These are phyloP conservation scores for Dichotomocladium elegans DNA, from an alignment of 371 early-diverging fungal genomes.

Conservation along the genomic window DNA sequence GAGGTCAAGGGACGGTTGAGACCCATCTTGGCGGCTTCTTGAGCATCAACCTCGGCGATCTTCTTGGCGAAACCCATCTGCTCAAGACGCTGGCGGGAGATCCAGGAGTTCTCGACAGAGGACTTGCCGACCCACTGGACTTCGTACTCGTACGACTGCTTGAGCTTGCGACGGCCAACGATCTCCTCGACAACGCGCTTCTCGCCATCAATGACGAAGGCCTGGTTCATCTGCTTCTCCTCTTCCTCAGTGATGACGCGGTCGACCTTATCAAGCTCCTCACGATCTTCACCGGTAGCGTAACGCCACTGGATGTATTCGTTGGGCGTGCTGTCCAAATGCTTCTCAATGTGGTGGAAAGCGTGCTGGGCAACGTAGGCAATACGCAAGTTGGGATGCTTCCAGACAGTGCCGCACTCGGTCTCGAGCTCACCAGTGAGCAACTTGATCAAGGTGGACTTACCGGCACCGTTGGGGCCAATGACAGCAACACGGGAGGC, in stretches of 20 bases:
- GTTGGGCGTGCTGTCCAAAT: conserved; percentile 77
- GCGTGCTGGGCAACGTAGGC: conserved; percentile 91
- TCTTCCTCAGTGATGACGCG: conserved; percentile 62
- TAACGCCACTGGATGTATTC: conserved; percentile 88
- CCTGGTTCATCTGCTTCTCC: conserved; percentile 61
- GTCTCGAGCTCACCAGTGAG: conserved; percentile 75
- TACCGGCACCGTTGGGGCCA: conserved; percentile 78
- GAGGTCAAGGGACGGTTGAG: conserved; percentile 62
- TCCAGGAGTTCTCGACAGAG: conserved; percentile 68
- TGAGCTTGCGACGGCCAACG: conserved; percentile 66
- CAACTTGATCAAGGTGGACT: conserved; percentile 81
- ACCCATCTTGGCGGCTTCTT: conserved; percentile 64
- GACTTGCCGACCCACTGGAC: conserved; percentile 58
- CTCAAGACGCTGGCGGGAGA: conserved; percentile 67
- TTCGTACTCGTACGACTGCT: conserved; percentile 69
- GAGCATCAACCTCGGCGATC: conserved; percentile 61
- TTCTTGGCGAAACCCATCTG: conserved; percentile 67
- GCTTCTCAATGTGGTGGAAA: conserved; percentile 83
- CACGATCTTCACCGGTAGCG: conserved; percentile 76
- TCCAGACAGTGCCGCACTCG: conserved; percentile 64
- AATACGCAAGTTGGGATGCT: conserved; percentile 78
- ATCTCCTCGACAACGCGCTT: conserved; percentile 59
- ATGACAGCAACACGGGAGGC: conserved; percentile 70
- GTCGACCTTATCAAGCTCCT: conserved; percentile 65
- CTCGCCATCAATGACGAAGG: conserved; percentile 61